Evolutionary conservation across 306 rosid species (phyloP), one percentile per base, ranked within the genome.

Genomic region (Inga leiocalycina): DNA sequence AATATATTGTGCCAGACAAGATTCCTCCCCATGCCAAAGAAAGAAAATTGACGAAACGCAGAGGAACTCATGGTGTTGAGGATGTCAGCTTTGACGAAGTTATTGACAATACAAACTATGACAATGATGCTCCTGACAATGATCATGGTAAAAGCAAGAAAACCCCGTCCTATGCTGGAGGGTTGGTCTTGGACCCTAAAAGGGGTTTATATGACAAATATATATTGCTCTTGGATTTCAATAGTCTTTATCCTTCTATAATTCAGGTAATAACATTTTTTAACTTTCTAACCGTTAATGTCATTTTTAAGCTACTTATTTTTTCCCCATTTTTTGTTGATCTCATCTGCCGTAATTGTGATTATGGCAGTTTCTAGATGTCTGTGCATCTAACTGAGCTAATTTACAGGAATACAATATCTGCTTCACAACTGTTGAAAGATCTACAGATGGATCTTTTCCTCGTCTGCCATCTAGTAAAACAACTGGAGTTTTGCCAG

Each of bases 191-290:
- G 92, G 99, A 96, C 88, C 99, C 99, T 85, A 96, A 94, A 88
- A 91, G 74, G 83, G 99, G 99, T 84, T 90, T 96, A 87, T 96
- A 96, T 77, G 99, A 96, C 91, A 96, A 94, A 80, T 93, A 92
- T 83, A 88, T 94, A 81, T 88, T 96, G 76, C 98, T 96, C 59
- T 79, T 96, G 88, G 99, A 96, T 88, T 96, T 96, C 91, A 96
- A 96, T 81, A 96, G 98, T 92, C 96, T 96, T 81, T 96, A 96
- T 83, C 99, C 98, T 82, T 96, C 99, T 76, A 96, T 96, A 79
- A 96, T 96, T 85, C 99, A 94, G 98, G 99, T 94, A n/a, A 73
- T 78, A 43, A 39, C 43, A 27, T 65, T 62, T 46, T 69, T 49
- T 79, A n/a, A 9, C 48, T 48, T 81, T 83, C 74, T 64, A 41